Evolutionary conservation across 257 asterid genomes (phyloP).

Genomic region (Solanum dulcamara): DNA sequence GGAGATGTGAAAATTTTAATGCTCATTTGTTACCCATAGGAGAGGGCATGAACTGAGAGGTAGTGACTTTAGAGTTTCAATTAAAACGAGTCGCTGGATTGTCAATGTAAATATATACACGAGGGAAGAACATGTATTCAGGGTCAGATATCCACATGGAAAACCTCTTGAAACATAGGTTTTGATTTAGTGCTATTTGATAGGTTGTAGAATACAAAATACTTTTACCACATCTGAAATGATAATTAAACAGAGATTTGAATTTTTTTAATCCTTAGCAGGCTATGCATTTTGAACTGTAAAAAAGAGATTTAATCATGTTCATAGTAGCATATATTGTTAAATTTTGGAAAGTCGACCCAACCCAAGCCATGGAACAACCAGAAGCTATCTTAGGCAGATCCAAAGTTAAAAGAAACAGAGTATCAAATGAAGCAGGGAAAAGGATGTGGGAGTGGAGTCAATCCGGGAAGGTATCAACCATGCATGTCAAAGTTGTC

Average conservation of each 20-base stretch:
- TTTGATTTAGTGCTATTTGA: neutral
- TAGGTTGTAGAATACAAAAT: neutral
- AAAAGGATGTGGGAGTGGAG: too few relatives aligned
- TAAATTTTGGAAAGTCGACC: too few relatives aligned
- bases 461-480: too few relatives aligned
- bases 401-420: too few relatives aligned
- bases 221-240: too few relatives aligned
- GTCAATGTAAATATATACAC: constrained; percentile 32
- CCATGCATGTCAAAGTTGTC: too few relatives aligned
- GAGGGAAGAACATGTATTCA: constrained; percentile 54
- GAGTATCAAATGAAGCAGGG: too few relatives aligned
- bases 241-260: too few relatives aligned
- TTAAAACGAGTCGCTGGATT: neutral
- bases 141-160: constrained; percentile 24
- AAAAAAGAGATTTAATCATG: neutral
- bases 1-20: constrained; percentile 9
- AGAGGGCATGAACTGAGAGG: constrained; percentile 16
- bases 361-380: too few relatives aligned
- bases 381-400: too few relatives aligned
- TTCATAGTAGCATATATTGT: too few relatives aligned
- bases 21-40: constrained; percentile 60
- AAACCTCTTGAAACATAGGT: neutral
- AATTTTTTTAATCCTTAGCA: too few relatives aligned
- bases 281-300: neutral
- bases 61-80: neutral